A percentile compares a stretch with the other conserved stretches of the same genome.
These are phyloP conservation scores for Candida tallmaniae DNA, from an alignment of 805 yeast species.

Conservation along the genomic window DNA sequence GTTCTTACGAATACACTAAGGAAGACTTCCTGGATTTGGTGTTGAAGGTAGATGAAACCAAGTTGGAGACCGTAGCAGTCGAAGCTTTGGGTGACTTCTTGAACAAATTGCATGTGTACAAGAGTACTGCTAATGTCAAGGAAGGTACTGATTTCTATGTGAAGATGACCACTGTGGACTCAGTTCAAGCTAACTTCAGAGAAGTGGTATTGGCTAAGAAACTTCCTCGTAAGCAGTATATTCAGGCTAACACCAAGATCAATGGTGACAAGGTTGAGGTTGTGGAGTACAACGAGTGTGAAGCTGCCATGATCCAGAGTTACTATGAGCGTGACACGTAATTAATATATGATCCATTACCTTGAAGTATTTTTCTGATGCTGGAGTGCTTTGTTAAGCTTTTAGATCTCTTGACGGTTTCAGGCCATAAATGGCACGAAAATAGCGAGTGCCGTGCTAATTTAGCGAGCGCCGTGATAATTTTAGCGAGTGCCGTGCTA, in stretches of 20 bases:
- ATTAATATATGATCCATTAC: neutral
- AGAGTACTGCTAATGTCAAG: constrained; percentile 68
- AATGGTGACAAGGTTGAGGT: constrained; percentile 45
- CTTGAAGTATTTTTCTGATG: too few species aligned
- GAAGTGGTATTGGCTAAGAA: constrained; percentile 65
- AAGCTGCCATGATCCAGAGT: constrained; percentile 74
- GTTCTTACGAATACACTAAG: constrained; percentile 45
- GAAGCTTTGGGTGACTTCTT: constrained; percentile 69
- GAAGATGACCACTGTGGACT: constrained; percentile 64
- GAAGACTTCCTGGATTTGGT: constrained; percentile 54
- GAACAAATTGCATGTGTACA: constrained; percentile 69
- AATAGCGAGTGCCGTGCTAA: too few species aligned
- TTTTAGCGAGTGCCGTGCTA: too few species aligned
- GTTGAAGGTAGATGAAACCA: constrained; percentile 53
- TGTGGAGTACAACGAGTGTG: constrained; percentile 71
- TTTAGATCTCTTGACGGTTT: too few species aligned
- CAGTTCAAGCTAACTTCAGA: constrained; percentile 61
- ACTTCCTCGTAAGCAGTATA: constrained; percentile 77
- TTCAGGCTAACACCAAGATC: constrained; percentile 72
- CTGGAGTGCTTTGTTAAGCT: too few species aligned
- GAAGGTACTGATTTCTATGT: constrained; percentile 61
- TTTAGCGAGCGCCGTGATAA: too few species aligned
- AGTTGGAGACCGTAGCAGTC: constrained; percentile 68
- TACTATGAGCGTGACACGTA: constrained; percentile 47
- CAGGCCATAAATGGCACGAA: too few species aligned